Conservation (phyloP, 208 protist genomes). For the Leishmania braziliensis region DNA sequence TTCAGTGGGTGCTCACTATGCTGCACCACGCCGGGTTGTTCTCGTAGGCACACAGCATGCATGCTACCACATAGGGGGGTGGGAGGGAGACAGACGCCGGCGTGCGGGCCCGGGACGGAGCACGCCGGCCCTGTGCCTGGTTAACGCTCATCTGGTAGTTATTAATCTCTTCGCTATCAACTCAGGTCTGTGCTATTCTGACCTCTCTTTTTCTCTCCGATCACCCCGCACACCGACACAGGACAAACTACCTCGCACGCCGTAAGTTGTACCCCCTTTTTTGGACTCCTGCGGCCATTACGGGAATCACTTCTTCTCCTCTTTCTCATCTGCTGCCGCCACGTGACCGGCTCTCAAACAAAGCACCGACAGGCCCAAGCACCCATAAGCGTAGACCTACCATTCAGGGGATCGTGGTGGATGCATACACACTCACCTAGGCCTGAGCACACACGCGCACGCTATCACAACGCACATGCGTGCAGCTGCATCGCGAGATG, state of each 20-base stretch:
- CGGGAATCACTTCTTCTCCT: neutral
- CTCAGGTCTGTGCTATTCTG: neutral
- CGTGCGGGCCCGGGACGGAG: neutral
- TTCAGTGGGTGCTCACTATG: neutral
- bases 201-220: neutral
- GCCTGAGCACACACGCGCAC: neutral
- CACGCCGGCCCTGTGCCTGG: neutral
- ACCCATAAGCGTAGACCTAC: neutral
- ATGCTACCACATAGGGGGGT: neutral
- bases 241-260: neutral
- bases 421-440: too few species aligned
- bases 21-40: neutral
- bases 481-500: neutral
- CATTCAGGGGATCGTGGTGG: neutral
- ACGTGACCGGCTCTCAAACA: neutral
- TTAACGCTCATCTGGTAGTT: neutral
- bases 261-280: neutral
- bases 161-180: neutral
- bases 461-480: neutral
- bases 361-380: neutral
- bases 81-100: neutral
- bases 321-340: neutral
- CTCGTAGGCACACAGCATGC: neutral
- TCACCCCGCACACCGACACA: neutral
- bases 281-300: neutral